Evolutionary conservation across 1,284 basidiomycete species (phyloP).

Genomic region (Ceratobasidium sp.): DNA sequence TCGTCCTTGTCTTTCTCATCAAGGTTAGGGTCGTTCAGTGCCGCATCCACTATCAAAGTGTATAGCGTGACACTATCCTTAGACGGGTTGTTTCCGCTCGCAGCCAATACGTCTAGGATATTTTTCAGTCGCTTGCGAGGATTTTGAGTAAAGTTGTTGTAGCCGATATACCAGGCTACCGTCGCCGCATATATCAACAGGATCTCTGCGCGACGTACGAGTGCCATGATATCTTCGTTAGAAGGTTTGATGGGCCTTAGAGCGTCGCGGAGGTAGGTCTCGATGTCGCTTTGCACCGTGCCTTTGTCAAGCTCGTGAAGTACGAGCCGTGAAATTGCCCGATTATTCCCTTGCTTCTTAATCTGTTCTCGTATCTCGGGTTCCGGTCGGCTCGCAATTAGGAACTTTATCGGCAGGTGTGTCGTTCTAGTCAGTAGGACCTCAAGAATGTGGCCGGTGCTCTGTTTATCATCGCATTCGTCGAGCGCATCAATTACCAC

Average conservation of each 20-base stretch:
- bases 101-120: neutral
- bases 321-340: neutral
- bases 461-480: neutral
- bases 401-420: neutral
- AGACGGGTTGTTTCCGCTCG: neutral
- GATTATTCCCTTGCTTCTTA: neutral
- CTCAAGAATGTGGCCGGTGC: neutral
- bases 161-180: neutral
- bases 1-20: neutral
- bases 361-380: neutral
- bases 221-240: neutral
- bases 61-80: neutral
- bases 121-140: neutral
- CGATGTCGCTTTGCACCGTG: neutral
- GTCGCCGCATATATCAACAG: slow-evolving; percentile 13
- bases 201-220: neutral
- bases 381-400: neutral
- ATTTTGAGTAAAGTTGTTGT: neutral
- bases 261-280: neutral
- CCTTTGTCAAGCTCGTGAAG: neutral
- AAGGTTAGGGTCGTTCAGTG: neutral
- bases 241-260: neutral
- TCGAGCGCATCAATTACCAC: slow-evolving; percentile 12
- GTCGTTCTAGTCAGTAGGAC: neutral
- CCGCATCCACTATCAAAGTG: neutral